Base-by-base conservation (phyloP, 257 asterid species). In the Verbascum thapsus region DNA sequence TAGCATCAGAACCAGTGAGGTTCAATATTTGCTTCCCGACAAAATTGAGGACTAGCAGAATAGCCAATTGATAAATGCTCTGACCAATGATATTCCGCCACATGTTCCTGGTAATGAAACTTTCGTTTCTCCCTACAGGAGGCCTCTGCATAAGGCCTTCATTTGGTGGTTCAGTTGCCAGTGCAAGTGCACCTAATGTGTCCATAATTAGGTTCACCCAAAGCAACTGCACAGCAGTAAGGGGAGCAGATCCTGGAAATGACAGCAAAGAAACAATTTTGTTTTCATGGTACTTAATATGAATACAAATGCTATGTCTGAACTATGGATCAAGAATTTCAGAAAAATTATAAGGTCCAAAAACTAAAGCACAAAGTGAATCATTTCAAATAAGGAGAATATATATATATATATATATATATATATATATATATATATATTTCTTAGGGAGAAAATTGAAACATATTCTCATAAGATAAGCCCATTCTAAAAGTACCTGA, bases 181-280 rank as follows among this genome's bases (percentile, higher is more conserved):
- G 83, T 40, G 99, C 99, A 53, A 94, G 88, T 61, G 99, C 99
- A 50, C 99, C 99, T 66, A 94, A 74, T 44, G 99, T 94, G 78
- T 94, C 99, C 99, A 94, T 94, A 39, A 94, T 94, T 65, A 94
- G 81, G 89, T 94, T 94, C 70, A 94, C 98, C 98, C 99, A 94
- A 1, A 94, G 95, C 86, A 94, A 74, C 74, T 94, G 99, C 39
- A 94, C 98, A 6, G 96, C 96, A 5, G 99, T 94, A 60, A 94
- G 96, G 53, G 99, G 99, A 60, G 98, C 99, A 12, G 97, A 82
- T 55, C 99, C 97, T 94, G 89, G 53, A 66, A 65, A 22, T 11
- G 13, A 15, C 38, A 59, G 16, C 26, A 37, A 49, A 34, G 41
- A 52, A 43, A 45, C 5, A 50, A 35, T 6, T 20, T 56, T 4